Evolutionary conservation across 768 basidiomycete genomes (phyloP).

Genomic region (Podaxis mareebaensis): DNA sequence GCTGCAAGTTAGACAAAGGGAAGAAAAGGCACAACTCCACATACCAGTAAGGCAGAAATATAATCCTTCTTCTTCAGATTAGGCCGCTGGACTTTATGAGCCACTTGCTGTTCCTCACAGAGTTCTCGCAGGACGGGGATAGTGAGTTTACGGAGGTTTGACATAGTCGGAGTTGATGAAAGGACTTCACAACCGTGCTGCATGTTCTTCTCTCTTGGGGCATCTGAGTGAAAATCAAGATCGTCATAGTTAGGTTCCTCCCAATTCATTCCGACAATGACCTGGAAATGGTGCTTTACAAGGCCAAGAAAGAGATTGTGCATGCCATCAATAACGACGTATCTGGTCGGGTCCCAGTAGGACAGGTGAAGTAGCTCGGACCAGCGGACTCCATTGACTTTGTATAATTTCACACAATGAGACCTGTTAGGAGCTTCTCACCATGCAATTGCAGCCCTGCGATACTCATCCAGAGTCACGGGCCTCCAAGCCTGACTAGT

Average conservation of each 20-base stretch:
- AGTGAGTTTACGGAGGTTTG: neutral
- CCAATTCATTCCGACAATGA: constrained; percentile 14
- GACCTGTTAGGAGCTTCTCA: neutral
- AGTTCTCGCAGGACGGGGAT: neutral
- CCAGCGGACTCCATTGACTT: constrained; percentile 15
- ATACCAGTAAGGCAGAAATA: constrained; percentile 4
- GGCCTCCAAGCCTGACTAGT: neutral
- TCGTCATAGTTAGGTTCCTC: neutral
- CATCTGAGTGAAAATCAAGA: neutral
- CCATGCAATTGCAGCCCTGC: neutral
- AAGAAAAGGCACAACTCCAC: neutral
- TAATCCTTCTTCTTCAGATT: neutral
- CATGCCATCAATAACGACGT: constrained; percentile 15
- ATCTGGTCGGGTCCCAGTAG: constrained; percentile 19
- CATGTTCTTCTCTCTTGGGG: neutral
- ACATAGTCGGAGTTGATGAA: neutral
- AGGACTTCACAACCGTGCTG: neutral
- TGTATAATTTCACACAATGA: neutral
- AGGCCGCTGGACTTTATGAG: neutral
- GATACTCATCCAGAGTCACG: neutral
- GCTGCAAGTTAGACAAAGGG: neutral
- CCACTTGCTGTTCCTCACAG: neutral
- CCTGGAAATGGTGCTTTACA: constrained; percentile 16
- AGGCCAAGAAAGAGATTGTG: constrained; percentile 19
- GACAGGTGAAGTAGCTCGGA: constrained; percentile 15